Evolutionary conservation across 202 grass and related monocot species (phyloP), one percentile per base, ranked within the genome.

Genomic region (Panicum virgatum): DNA sequence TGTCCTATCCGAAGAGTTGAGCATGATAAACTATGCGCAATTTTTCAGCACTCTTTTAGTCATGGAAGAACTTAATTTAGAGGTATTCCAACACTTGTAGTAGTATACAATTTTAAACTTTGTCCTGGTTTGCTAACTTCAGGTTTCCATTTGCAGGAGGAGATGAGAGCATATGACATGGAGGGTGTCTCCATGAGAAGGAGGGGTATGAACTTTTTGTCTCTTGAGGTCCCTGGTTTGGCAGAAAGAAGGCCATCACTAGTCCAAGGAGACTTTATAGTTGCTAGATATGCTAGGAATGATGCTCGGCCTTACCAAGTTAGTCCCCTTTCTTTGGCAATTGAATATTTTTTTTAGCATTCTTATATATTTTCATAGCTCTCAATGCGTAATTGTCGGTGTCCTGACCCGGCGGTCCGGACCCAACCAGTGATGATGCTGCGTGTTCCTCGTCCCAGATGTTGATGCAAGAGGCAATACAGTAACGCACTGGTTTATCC

Each of bases 111-210:
- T 44, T 23, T 78, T 73, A 62, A 51, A 5, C 37, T 87, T 44
- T 85, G 44, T 72, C 68, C 68, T 85, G 39, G 12, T 73, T 69
- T 87, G 57, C 74, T 86, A 85, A 87, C 36, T 84, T 83, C 38
- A 87, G 50, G 75, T 62, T 19, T 20, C 64, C 34, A 72, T 62
- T 87, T 64, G 66, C 80, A 94, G 95, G 88, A 91, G 71, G 88
- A 92, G 60, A 98, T 98, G 95, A 88, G 84, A 82, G 66, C 84
- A 42, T 88, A 98, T 82, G 88, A 98, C 82, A 98, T 95, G 96
- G 90, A 91, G 4, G 26, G n/a, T 27, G 90, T 94, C 32, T 76
- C 67, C 2, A 88, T 98, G 96, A 91, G 86, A 52, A 82, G 84
- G 36, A 89, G 88, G 62, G 90, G 90, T 37, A 69, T 46, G 18